These are phyloP conservation scores for Guillardia theta DNA, from an alignment of 78 protist species.

Conservation along the genomic window DNA sequence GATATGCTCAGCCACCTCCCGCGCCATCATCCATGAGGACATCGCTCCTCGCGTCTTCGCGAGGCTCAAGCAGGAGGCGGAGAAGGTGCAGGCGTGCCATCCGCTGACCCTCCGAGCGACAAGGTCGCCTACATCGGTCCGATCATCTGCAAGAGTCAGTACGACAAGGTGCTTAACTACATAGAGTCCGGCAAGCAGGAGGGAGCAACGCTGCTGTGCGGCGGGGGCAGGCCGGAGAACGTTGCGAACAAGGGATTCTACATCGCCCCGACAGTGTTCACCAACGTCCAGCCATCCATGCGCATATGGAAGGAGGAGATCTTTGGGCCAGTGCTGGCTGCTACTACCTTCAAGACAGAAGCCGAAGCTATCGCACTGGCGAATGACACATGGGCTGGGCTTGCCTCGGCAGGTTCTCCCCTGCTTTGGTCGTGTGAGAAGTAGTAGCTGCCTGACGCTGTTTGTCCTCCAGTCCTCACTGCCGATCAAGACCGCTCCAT, in stretches of 20 bases:
- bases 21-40: conserved; percentile 24
- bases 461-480: not conserved
- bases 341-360: not conserved
- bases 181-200: not conserved
- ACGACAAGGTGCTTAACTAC: not conserved
- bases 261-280: conserved; percentile 28
- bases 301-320: conserved; percentile 33
- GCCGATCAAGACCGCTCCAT: not conserved
- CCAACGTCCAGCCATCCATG: not conserved
- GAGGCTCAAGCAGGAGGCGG: not conserved
- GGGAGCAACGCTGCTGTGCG: not conserved
- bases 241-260: conserved; percentile 17
- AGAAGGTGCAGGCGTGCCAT: not conserved
- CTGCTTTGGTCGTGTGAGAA: not conserved
- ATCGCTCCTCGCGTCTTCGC: not conserved
- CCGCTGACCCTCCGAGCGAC: not conserved
- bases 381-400: not conserved
- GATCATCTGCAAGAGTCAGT: not conserved
- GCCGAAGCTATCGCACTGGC: not conserved
- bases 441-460: not conserved
- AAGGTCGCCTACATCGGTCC: conserved; percentile 36
- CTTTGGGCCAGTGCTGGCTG: conserved; percentile 1
- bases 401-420: not conserved
- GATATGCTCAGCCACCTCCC: conserved; percentile 34
- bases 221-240: not conserved